These are phyloP conservation scores for Gastrodia elata DNA, from an alignment of 106 monocot genomes.

Conservation along the genomic window DNA sequence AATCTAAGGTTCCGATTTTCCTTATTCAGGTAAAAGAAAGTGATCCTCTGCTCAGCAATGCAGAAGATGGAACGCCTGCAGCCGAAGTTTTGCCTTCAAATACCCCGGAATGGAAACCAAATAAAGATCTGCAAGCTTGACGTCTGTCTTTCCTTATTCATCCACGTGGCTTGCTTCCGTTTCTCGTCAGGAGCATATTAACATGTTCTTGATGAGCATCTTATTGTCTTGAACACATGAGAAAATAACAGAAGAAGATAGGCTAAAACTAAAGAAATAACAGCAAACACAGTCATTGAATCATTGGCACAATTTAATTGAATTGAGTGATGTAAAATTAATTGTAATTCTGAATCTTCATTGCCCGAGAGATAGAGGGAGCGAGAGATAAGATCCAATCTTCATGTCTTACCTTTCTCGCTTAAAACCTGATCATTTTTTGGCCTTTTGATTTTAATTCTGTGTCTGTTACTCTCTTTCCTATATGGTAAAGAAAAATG, in stretches of 20 bases:
- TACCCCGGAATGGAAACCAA: constrained; percentile 17
- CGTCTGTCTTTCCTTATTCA: not conserved
- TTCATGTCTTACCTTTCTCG: not conserved
- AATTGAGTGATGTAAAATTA: not conserved
- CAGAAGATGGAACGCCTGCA: constrained; percentile 18
- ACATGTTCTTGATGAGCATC: not conserved
- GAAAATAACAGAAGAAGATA: not conserved
- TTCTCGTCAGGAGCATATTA: not conserved
- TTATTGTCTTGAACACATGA: not conserved
- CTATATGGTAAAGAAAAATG: not conserved
- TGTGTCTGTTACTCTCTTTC: no score
- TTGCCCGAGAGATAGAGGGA: not conserved
- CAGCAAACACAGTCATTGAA: not conserved
- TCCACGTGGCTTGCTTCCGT: not conserved
- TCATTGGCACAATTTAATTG: not conserved
- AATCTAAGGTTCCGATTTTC: not conserved
- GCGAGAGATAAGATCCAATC: not conserved
- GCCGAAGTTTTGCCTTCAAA: constrained; percentile 11
- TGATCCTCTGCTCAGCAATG: constrained; percentile 20
- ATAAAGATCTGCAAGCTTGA: constrained; percentile 44
- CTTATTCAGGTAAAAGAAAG: constrained; percentile 33
- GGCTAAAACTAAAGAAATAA: not conserved
- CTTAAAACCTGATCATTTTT: not conserved
- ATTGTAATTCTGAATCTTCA: constrained; percentile 2
- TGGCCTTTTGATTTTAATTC: not conserved